phyloP scores from a whole-genome alignment of 305 asterid species.

The Coffea humblotiana region DNA sequence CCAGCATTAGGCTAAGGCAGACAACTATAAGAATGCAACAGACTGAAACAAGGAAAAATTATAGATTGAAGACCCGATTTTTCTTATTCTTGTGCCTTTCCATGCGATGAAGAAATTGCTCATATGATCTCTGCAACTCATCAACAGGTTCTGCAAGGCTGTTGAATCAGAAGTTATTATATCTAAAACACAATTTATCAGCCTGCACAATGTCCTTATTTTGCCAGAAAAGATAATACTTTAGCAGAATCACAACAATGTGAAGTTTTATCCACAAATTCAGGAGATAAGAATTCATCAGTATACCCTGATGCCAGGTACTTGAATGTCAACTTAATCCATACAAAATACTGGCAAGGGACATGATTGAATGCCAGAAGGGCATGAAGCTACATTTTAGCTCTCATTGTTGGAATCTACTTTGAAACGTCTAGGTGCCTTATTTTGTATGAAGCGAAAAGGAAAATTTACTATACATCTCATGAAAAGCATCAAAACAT shows the following conservation, averaged over 20 bases:
- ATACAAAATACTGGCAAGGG: neutral
- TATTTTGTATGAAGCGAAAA: neutral
- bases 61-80: slow-evolving; percentile 49
- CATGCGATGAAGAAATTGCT: slow-evolving; percentile 75
- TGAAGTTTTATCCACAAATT: neutral
- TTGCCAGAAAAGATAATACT: neutral
- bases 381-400: slow-evolving; percentile 1
- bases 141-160: slow-evolving; percentile 91
- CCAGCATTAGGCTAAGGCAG: slow-evolving; percentile 32
- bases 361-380: neutral
- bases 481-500: neutral
- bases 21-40: slow-evolving; percentile 15
- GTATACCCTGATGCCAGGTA: neutral
- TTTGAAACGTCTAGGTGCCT: neutral
- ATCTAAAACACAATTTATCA: neutral
- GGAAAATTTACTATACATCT: neutral
- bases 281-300: neutral
- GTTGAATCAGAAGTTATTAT: slow-evolving; percentile 24
- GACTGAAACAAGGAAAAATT: slow-evolving; percentile 13
- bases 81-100: slow-evolving; percentile 55
- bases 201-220: neutral
- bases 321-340: neutral
- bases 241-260: neutral
- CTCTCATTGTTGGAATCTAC: neutral
- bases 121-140: slow-evolving; percentile 79